These are phyloP conservation scores for Ogataea degrootiae DNA, from an alignment of 805 yeast genomes.

Conservation along the genomic window DNA sequence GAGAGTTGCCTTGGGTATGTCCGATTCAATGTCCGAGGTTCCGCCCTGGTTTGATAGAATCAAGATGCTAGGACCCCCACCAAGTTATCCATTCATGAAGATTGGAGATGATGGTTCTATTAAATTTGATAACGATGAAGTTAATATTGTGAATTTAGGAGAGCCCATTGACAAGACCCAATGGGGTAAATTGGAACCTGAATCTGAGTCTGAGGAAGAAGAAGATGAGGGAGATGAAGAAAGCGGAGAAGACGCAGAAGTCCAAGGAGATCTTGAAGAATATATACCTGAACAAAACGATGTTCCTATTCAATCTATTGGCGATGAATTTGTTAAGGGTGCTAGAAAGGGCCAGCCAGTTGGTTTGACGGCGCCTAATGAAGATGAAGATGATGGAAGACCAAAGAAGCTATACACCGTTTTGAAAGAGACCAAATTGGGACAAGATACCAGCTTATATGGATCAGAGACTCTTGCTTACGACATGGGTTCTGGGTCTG, in stretches of 20 bases:
- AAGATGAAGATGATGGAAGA: slow-evolving; percentile 16
- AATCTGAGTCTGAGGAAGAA: slow-evolving; percentile 32
- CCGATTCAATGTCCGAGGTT: slow-evolving; percentile 34
- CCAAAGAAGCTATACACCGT: slow-evolving; percentile 28
- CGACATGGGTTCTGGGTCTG: slow-evolving; percentile 7
- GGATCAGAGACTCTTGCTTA: slow-evolving; percentile 28
- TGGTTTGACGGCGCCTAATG: slow-evolving; percentile 7
- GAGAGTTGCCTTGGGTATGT: slow-evolving; percentile 65
- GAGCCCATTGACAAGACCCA: slow-evolving; percentile 23
- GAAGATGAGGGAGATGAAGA: slow-evolving; percentile 27
- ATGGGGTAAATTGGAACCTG: slow-evolving; percentile 32
- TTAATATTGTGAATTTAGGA: slow-evolving; percentile 13
- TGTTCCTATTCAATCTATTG: slow-evolving; percentile 24
- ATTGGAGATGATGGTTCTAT: slow-evolving; percentile 37
- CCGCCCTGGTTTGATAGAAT: slow-evolving; percentile 81
- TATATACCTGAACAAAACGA: slow-evolving; percentile 23
- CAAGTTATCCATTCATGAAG: slow-evolving; percentile 63
- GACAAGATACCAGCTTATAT: slow-evolving; percentile 23
- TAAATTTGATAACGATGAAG: slow-evolving; percentile 23
- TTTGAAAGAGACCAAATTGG: slow-evolving; percentile 23
- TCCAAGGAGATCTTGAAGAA: slow-evolving; percentile 25
- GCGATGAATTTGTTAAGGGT: slow-evolving; percentile 13
- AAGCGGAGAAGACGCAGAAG: slow-evolving; percentile 19
- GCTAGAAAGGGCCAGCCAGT: slow-evolving; percentile 1
- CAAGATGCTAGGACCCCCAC: slow-evolving; percentile 75